Evolutionary conservation across 2,329 filamentous ascomycete genomes (phyloP).

Genomic region (Myriosclerotinia duriaeana): DNA sequence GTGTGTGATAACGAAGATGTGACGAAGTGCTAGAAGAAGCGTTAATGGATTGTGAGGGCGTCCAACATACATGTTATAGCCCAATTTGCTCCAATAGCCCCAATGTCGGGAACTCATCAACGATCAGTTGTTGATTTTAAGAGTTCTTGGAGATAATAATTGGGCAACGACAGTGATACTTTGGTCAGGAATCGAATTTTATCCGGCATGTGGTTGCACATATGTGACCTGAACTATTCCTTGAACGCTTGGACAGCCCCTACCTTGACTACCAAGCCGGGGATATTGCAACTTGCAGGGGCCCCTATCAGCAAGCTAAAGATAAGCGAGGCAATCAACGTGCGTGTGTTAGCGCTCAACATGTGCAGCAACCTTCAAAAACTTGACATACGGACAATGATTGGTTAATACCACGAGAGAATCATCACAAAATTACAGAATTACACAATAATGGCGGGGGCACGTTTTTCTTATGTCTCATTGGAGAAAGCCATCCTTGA

Average conservation of each 20-base stretch:
- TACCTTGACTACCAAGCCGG: background rate
- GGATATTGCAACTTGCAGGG: constrained; percentile 14
- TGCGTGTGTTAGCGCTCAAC: constrained; percentile 21
- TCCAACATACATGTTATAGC: constrained; percentile 5
- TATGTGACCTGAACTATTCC: constrained; percentile 1
- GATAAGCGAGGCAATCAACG: constrained; percentile 22
- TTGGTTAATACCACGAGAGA: constrained; percentile 3
- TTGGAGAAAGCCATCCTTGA: constrained; percentile 4
- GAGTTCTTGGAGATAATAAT: constrained; percentile 1
- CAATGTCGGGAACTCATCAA: constrained; percentile 5
- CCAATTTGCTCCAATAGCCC: constrained; percentile 14
- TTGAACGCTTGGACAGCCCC: constrained; percentile 1
- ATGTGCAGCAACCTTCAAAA: constrained; percentile 15
- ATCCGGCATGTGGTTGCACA: constrained; percentile 16
- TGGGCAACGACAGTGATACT: background rate
- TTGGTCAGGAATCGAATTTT: constrained; percentile 11
- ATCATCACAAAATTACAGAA: constrained; percentile 12
- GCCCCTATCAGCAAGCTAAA: constrained; percentile 13
- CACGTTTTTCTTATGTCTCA: constrained; percentile 20
- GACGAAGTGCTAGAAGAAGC: constrained; percentile 1
- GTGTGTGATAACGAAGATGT: background rate
- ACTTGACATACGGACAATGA: constrained; percentile 1
- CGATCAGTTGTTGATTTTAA: background rate
- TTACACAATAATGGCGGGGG: constrained; percentile 20
- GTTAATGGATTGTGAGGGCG: constrained; percentile 4